Evolutionary conservation across 345 rosid species (phyloP).

Genomic region (Raphanus raphanistrum): DNA sequence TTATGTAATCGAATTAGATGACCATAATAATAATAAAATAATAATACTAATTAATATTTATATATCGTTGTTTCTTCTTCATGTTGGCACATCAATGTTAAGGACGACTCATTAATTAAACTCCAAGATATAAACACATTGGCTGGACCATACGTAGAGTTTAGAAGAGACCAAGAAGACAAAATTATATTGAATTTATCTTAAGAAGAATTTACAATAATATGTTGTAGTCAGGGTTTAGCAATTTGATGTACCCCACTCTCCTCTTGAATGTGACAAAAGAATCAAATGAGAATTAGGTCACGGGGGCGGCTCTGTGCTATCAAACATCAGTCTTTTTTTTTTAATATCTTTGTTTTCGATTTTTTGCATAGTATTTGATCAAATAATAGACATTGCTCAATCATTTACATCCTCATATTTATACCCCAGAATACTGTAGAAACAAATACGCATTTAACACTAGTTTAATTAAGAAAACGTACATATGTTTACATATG

Average conservation of each 20-base stretch:
- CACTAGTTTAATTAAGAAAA: background rate
- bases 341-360: background rate
- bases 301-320: conserved; percentile 47
- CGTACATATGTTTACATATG: conserved; percentile 6
- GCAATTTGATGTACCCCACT: conserved; percentile 42
- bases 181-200: conserved; percentile 35
- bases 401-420: conserved; percentile 36
- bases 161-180: conserved; percentile 37
- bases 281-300: conserved; percentile 41
- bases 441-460: background rate
- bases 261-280: conserved; percentile 40
- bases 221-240: conserved; percentile 42
- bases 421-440: conserved; percentile 8
- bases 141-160: conserved; percentile 37
- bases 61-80: conserved; percentile 22
- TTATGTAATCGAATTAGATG: too few species aligned
- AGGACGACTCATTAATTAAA: conserved; percentile 37
- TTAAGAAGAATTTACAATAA: conserved; percentile 37
- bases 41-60: too few species aligned
- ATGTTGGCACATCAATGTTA: conserved; percentile 36
- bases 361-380: conserved; percentile 26
- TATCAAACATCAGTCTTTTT: conserved; percentile 33
- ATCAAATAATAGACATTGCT: conserved; percentile 40
- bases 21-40: too few species aligned
- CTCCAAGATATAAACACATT: conserved; percentile 38